Percentiles rank a stretch among this genome's conserved stretches.
Conservation (phyloP, 805 yeast genomes). For the Candida ficus region DNA sequence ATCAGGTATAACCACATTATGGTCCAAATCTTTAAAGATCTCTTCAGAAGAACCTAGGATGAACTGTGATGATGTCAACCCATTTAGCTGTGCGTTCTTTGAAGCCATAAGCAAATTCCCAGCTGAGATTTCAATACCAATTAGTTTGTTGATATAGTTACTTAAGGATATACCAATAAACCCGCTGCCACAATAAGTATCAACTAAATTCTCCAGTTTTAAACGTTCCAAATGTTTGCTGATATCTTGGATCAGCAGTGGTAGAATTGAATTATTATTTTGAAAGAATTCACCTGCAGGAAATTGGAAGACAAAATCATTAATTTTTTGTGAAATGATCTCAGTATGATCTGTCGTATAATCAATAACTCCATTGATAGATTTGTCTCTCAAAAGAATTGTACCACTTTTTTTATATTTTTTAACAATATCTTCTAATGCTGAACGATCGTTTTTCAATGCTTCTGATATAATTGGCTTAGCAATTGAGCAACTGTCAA, state of each 20-base stretch:
- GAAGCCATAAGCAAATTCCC: slow-evolving; percentile 85
- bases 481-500: slow-evolving; percentile 88
- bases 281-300: slow-evolving; percentile 97
- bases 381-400: slow-evolving; percentile 72
- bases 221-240: slow-evolving; percentile 48
- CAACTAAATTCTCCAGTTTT: slow-evolving; percentile 66
- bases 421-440: slow-evolving; percentile 38
- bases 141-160: slow-evolving; percentile 61
- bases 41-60: slow-evolving; percentile 88
- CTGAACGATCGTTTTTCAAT: slow-evolving; percentile 56
- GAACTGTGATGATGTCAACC: slow-evolving; percentile 68
- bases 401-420: slow-evolving; percentile 80
- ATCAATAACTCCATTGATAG: slow-evolving; percentile 35
- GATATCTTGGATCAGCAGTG: slow-evolving; percentile 75
- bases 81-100: slow-evolving; percentile 68
- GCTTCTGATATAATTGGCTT: slow-evolving; percentile 75
- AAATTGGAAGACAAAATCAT: slow-evolving; percentile 72
- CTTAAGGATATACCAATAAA: slow-evolving; percentile 83
- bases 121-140: slow-evolving; percentile 92
- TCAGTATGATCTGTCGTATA: slow-evolving; percentile 76
- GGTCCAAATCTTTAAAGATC: slow-evolving; percentile 55
- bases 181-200: slow-evolving; percentile 96
- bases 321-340: slow-evolving; percentile 66
- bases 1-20: slow-evolving; percentile 43
- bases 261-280: slow-evolving; percentile 88